Evolutionary conservation across 1,284 basidiomycete genomes (phyloP).

Genomic region (Volvariella volvacea): DNA sequence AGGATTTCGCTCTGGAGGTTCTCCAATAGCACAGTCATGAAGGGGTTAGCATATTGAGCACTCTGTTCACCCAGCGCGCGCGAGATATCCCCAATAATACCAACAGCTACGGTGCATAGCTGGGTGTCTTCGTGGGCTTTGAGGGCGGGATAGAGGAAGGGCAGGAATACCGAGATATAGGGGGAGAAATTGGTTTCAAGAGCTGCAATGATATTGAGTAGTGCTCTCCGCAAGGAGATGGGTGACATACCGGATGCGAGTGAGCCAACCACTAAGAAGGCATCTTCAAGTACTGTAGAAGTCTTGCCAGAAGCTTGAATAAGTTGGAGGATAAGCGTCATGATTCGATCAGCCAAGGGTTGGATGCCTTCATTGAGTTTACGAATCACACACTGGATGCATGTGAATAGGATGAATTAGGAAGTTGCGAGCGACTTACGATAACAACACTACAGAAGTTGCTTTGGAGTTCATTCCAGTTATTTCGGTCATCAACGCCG

Average conservation of each 20-base stretch:
- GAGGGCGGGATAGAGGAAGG: slow-evolving; percentile 86
- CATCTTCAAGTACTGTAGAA: slow-evolving; percentile 95
- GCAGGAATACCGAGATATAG: slow-evolving; percentile 88
- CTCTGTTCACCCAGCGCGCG: slow-evolving; percentile 86
- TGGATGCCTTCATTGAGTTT: slow-evolving; percentile 81
- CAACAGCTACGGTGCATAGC: slow-evolving; percentile 92
- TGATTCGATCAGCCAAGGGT: slow-evolving; percentile 90
- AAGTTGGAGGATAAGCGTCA: slow-evolving; percentile 86
- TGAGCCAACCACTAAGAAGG: slow-evolving; percentile 92
- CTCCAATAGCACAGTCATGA: slow-evolving; percentile 90
- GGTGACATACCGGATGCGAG: slow-evolving; percentile 57
- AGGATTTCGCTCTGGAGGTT: slow-evolving; percentile 90
- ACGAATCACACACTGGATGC: slow-evolving; percentile 81
- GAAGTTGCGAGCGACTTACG: slow-evolving; percentile 36
- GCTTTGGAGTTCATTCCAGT: slow-evolving; percentile 98
- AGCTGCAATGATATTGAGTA: slow-evolving; percentile 31
- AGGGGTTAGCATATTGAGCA: slow-evolving; percentile 76
- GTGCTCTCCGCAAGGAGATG: background rate
- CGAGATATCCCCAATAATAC: slow-evolving; percentile 93
- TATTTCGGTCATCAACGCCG: slow-evolving; percentile 94
- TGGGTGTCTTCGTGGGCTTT: slow-evolving; percentile 93
- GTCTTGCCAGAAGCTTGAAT: slow-evolving; percentile 87
- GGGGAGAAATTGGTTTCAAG: slow-evolving; percentile 83
- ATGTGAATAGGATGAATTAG: slow-evolving; percentile 5
- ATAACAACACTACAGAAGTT: slow-evolving; percentile 91